These are phyloP conservation scores for Leccinum incarnatum DNA, from an alignment of 768 basidiomycete genomes.

Conservation along the genomic window DNA sequence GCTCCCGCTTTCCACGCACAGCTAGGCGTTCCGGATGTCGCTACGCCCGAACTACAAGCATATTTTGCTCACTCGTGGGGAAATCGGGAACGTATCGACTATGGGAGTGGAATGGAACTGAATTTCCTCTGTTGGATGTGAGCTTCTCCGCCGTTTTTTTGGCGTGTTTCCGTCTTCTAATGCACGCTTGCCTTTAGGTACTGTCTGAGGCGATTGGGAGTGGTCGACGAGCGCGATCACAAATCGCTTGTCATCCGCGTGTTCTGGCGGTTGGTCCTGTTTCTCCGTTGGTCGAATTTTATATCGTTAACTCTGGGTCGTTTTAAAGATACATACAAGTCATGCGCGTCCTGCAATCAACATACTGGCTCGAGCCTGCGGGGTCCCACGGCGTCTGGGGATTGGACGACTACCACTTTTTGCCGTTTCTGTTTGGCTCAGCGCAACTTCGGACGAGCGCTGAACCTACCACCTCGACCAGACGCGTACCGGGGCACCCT, in stretches of 20 bases:
- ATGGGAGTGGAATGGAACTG: conserved; percentile 99
- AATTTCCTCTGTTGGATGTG: conserved; percentile 98
- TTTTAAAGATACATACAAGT: conserved; percentile 61
- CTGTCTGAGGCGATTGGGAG: conserved; percentile 71
- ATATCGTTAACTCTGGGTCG: background rate
- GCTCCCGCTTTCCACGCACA: conserved; percentile 60
- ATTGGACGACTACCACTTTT: conserved; percentile 94
- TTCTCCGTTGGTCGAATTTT: background rate
- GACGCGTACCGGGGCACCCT: conserved; percentile 58
- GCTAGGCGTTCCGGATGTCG: conserved; percentile 54
- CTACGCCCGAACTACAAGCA: conserved; percentile 64
- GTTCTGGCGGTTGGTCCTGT: conserved; percentile 73
- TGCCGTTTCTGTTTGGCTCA: conserved; percentile 86
- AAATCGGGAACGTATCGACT: conserved; percentile 88
- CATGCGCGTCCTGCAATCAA: conserved; percentile 85
- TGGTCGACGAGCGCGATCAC: conserved; percentile 64
- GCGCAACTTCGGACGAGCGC: conserved; percentile 53
- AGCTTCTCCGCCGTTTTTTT: conserved; percentile 26
- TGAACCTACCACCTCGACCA: conserved; percentile 1
- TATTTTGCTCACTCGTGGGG: conserved; percentile 94
- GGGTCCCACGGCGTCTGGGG: conserved; percentile 99
- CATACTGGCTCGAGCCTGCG: conserved; percentile 97
- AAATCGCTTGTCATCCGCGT: conserved; percentile 74
- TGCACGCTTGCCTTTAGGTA: conserved; percentile 46
- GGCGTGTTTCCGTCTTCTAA: background rate